phyloP scores from a whole-genome alignment of 768 basidiomycete genomes.

The Leccinum arenicola region DNA sequence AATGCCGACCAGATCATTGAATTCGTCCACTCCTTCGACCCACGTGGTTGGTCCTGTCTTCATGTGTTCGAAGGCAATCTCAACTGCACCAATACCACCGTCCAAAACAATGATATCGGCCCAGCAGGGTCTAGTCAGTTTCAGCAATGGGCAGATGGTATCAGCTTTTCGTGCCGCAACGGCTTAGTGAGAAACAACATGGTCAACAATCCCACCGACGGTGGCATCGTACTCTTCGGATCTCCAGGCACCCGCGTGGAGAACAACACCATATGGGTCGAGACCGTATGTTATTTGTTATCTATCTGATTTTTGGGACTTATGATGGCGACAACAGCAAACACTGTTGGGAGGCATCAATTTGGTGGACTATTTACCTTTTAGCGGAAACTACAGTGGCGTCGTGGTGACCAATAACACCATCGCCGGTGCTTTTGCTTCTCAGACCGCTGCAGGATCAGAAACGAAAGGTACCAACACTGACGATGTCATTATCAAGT shows the following conservation, averaged over 20 bases:
- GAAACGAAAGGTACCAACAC: constrained; percentile 53
- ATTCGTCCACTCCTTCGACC: constrained; percentile 72
- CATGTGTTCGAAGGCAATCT: constrained; percentile 70
- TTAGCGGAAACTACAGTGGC: constrained; percentile 59
- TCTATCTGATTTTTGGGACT: background rate
- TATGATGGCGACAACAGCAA: constrained; percentile 37
- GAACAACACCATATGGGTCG: constrained; percentile 75
- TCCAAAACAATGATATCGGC: constrained; percentile 84
- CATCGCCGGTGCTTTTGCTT: constrained; percentile 69
- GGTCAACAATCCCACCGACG: constrained; percentile 72
- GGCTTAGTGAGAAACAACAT: constrained; percentile 64
- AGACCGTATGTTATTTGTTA: constrained; percentile 45
- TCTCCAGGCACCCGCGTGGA: constrained; percentile 68
- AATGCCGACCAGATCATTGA: constrained; percentile 74
- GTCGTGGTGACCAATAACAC: constrained; percentile 66
- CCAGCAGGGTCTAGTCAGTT: constrained; percentile 66
- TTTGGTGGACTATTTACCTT: constrained; percentile 71
- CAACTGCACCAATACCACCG: constrained; percentile 56
- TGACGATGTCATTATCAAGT: constrained; percentile 71
- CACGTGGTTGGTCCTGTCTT: constrained; percentile 80
- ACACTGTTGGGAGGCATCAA: constrained; percentile 77
- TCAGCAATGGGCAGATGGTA: constrained; percentile 81
- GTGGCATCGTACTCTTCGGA: constrained; percentile 78
- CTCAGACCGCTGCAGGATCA: constrained; percentile 36
- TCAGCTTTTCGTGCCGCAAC: constrained; percentile 68